These are phyloP conservation scores for Botryotinia calthae DNA, from an alignment of 2,329 filamentous ascomycete species.

Conservation along the genomic window DNA sequence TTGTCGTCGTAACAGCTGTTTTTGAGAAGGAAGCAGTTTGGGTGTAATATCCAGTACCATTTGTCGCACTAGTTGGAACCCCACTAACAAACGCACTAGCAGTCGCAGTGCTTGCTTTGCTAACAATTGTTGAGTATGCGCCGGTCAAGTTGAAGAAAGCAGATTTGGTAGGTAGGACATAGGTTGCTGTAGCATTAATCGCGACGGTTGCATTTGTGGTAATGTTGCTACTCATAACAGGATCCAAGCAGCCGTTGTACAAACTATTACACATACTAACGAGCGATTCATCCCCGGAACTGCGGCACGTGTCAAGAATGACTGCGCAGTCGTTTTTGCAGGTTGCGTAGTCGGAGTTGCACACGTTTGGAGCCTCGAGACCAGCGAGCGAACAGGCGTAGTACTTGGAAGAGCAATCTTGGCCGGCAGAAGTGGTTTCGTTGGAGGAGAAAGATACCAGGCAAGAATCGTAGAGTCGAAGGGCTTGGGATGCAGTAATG, in stretches of 20 bases:
- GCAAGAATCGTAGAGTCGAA: conserved; percentile 23
- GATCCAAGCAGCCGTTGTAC: conserved; percentile 17
- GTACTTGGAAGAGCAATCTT: conserved; percentile 18
- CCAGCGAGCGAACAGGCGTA: not conserved
- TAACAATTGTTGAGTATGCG: not conserved
- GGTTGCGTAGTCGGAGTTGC: not conserved
- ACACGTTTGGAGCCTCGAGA: not conserved
- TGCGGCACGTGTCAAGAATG: not conserved
- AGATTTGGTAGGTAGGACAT: not conserved
- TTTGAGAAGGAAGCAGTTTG: not conserved
- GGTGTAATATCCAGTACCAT: not conserved
- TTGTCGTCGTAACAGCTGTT: not conserved
- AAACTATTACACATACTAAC: conserved; percentile 11
- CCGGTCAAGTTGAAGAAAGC: not conserved
- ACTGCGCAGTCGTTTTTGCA: conserved; percentile 14
- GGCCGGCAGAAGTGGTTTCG: not conserved
- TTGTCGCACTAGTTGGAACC: not conserved
- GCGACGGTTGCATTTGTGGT: not conserved
- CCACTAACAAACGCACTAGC: not conserved
- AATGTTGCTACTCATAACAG: not conserved
- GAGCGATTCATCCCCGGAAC: not conserved
- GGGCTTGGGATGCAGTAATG: conserved; percentile 13
- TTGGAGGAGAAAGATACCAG: conserved; percentile 24
- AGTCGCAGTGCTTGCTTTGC: not conserved
- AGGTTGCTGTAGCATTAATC: not conserved